These are phyloP conservation scores for Naganishia sp. DNA, from an alignment of 1,284 basidiomycete species.

Conservation along the genomic window DNA sequence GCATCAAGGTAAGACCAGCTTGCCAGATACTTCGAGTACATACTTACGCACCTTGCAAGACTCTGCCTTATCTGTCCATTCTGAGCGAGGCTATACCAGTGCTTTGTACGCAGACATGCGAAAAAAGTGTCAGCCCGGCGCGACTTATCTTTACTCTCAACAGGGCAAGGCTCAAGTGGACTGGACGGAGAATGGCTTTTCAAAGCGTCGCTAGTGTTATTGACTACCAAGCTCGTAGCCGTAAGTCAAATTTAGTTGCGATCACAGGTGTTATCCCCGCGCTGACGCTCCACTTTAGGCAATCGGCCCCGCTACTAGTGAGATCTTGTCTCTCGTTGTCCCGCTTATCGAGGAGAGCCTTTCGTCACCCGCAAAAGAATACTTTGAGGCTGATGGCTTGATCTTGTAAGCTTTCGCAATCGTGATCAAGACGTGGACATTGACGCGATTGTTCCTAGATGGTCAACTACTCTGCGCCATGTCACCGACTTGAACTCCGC, in stretches of 20 bases:
- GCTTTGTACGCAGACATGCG: constrained; percentile 64
- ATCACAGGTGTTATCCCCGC: too few species aligned
- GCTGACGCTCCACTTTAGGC: neutral
- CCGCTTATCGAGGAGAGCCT: constrained; percentile 76
- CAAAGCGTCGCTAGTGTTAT: constrained; percentile 70
- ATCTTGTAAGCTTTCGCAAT: constrained; percentile 52
- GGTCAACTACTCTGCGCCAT: constrained; percentile 73
- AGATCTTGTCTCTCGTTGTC: constrained; percentile 64
- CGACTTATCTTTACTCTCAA: neutral
- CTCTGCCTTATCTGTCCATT: constrained; percentile 67
- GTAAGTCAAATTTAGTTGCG: constrained; percentile 54
- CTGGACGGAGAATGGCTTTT: constrained; percentile 74
- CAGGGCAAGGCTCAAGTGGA: constrained; percentile 47
- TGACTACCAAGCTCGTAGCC: constrained; percentile 70
- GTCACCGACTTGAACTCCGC: constrained; percentile 58
- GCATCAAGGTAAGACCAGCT: constrained; percentile 58
- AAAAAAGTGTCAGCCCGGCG: too few species aligned
- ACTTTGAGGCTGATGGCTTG: constrained; percentile 77
- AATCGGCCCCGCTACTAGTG: constrained; percentile 42
- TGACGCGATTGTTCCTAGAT: constrained; percentile 50
- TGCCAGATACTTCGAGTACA: neutral
- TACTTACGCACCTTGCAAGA: constrained; percentile 54
- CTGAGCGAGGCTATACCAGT: constrained; percentile 70
- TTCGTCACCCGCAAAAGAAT: constrained; percentile 62
- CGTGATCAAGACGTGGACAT: neutral